Evolutionary conservation across 805 yeast species (phyloP), one percentile per base, ranked within the genome.

Genomic region (Metschnikowia corniflorae): DNA sequence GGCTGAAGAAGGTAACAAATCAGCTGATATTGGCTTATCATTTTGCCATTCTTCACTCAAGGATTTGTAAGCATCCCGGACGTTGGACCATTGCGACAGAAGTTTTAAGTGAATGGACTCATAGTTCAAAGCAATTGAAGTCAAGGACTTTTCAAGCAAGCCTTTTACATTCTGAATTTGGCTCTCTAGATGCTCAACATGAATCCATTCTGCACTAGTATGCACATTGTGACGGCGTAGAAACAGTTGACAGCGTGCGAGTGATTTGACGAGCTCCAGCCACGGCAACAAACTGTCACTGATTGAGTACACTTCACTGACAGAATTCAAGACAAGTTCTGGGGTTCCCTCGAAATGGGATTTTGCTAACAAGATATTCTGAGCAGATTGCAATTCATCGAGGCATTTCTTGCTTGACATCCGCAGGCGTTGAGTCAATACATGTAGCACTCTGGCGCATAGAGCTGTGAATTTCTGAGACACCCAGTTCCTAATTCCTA

Each of bases 101-200:
- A 80, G 51, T 17, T 60, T 65, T 12, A 72, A 61, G 1, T 61
- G 40, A 10, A 79, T 63, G 0, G 62, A 44, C n/a, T 69, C 73
- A 7, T 57, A 42, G 35, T 76, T 69, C 0, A 62, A 60, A 7
- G 65, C 59, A 6, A 84, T 60, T 3, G 63, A 43, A 1, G 37
- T 43, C 7, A 58, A 51, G 45, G 75, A 64, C 25, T 53, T 47
- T 3, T 44, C 43, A 28, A 72, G 35, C 8, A 75, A 53, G 24
- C 73, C 65, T 1, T 46, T 35, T 21, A 80, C 50, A 2, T 77
- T 62, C 1, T 60, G 49, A 36, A 68, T 53, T 35, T 75, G 78
- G 33, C 63, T 65, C 10, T 74, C 77, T 0, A 86, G 39, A 46
- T 86, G 94, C 26, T 83, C 93, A 31, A 63, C 63, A 51, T 64